A percentile compares a stretch with the other conserved stretches of the same genome.
Conservation (phyloP, 2,329 filamentous ascomycete genomes). For the Fusarium scirpi region DNA sequence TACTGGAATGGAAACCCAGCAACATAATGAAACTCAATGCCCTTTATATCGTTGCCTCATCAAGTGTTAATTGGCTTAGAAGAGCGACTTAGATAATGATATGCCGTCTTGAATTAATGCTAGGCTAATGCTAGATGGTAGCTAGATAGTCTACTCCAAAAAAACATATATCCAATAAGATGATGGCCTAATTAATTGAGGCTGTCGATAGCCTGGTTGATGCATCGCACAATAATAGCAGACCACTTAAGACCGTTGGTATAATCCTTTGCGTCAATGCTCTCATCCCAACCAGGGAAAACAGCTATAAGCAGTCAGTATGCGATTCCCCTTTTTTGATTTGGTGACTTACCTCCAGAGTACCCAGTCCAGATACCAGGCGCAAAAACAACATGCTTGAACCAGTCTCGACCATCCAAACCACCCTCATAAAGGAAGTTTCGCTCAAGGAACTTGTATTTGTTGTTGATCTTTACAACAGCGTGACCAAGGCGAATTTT, state of each 20-base stretch:
- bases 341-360: conserved; percentile 70
- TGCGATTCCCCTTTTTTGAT: background rate
- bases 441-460: conserved; percentile 87
- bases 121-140: conserved; percentile 1
- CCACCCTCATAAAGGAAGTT: conserved; percentile 81
- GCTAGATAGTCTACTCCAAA: background rate
- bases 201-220: conserved; percentile 60
- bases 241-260: conserved; percentile 70
- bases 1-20: no score
- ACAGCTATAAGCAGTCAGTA: conserved; percentile 58
- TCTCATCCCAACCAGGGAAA: conserved; percentile 72
- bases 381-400: conserved; percentile 95
- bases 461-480: conserved; percentile 77
- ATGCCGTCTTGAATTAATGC: conserved; percentile 42
- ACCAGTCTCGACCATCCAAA: conserved; percentile 85
- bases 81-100: conserved; percentile 41
- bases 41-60: no score
- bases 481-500: conserved; percentile 72
- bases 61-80: conserved; percentile 33
- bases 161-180: background rate
- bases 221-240: conserved; percentile 66
- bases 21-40: no score
- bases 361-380: conserved; percentile 94
- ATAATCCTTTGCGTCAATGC: conserved; percentile 70
- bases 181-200: conserved; percentile 35